Conservation (phyloP, 1,284 basidiomycete genomes). For the Cryptococcus maquisensis region DNA sequence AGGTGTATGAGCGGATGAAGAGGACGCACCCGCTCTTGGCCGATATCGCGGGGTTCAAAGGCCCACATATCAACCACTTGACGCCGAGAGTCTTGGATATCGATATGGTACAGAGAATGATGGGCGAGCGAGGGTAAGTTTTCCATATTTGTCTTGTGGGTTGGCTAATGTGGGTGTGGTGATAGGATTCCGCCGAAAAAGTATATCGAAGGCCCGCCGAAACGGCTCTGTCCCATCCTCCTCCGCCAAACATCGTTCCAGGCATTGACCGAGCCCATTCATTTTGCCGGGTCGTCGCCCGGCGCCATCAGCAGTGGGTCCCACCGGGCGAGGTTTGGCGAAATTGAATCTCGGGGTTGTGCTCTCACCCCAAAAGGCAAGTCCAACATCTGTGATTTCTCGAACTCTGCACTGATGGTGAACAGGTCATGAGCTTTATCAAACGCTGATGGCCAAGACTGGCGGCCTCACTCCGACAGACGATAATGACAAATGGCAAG, state of each 20-base stretch:
- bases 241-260: constrained; percentile 50
- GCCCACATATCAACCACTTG: constrained; percentile 52
- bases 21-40: constrained; percentile 45
- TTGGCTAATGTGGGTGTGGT: background rate
- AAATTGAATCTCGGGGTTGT: constrained; percentile 50
- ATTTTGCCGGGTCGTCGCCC: constrained; percentile 27
- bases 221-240: constrained; percentile 43
- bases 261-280: constrained; percentile 47
- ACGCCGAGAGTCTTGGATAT: constrained; percentile 51
- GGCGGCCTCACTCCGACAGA: constrained; percentile 24
- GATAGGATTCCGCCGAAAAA: constrained; percentile 48
- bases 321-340: constrained; percentile 51
- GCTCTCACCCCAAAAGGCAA: constrained; percentile 47
- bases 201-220: constrained; percentile 49
- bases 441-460: constrained; percentile 25
- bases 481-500: constrained; percentile 40
- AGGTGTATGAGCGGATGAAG: constrained; percentile 41
- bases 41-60: constrained; percentile 49
- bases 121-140: constrained; percentile 39
- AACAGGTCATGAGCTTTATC: constrained; percentile 34
- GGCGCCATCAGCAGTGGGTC: constrained; percentile 18
- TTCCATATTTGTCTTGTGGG: background rate
- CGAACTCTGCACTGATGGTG: background rate
- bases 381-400: background rate
- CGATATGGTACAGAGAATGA: constrained; percentile 47